Evolutionary conservation across 176 grass and related monocot species (phyloP).

Genomic region (Triticum urartu): DNA sequence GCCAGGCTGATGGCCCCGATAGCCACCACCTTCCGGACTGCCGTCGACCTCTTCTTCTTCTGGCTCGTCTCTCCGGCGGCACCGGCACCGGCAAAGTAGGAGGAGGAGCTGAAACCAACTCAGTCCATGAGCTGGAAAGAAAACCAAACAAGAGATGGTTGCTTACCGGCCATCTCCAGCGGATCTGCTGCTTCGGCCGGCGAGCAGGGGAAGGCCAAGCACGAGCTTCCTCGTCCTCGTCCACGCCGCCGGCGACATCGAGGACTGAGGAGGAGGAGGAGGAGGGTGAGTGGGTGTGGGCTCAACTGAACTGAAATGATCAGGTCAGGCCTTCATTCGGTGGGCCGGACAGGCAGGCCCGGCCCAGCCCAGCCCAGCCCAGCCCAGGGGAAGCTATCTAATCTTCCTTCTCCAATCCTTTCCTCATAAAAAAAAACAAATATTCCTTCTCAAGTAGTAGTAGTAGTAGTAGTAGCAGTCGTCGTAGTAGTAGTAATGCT

Average conservation of each 20-base stretch:
- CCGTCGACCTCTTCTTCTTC: constrained; percentile 12
- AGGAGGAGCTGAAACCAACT: constrained; percentile 16
- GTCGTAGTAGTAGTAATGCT: too few species aligned
- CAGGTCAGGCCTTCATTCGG: neutral
- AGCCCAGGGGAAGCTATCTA: too few species aligned
- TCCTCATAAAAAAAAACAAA: too few species aligned
- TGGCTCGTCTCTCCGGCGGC: neutral
- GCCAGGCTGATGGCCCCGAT: constrained; percentile 70
- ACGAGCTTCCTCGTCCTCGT: neutral
- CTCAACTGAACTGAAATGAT: too few species aligned
- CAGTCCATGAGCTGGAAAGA: too few species aligned
- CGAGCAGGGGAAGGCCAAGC: neutral
- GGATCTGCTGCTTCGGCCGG: neutral
- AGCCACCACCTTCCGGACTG: constrained; percentile 22
- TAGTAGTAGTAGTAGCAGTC: too few species aligned
- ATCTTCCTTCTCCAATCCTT: too few species aligned
- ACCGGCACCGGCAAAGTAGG: neutral
- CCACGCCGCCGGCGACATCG: constrained; percentile 29
- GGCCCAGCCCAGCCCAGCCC: neutral
- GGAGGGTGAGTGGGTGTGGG: too few species aligned
- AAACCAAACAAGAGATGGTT: too few species aligned
- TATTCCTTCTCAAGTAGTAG: too few species aligned
- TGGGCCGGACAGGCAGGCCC: neutral
- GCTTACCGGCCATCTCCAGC: neutral
- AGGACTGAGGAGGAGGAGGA: too few species aligned